Percentiles rank a stretch among this genome's conserved stretches.
phyloP scores from a whole-genome alignment of 2,329 filamentous ascomycete genomes.

The Huntiella decipiens region DNA sequence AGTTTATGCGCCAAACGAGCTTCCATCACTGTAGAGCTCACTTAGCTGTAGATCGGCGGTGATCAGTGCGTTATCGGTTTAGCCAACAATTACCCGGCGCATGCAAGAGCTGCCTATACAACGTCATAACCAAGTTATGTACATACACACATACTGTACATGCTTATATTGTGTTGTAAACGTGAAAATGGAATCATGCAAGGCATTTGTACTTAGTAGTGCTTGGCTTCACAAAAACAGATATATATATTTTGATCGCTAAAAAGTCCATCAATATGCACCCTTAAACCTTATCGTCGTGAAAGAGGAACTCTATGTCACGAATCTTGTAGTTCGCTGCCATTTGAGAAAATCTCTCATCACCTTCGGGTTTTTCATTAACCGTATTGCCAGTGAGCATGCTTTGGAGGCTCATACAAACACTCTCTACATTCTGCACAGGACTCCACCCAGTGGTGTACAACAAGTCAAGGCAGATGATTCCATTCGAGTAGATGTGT shows the following conservation, averaged over 20 bases:
- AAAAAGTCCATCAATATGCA: too few relatives aligned
- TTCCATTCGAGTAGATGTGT: slow-evolving; percentile 95
- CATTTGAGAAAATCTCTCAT: slow-evolving; percentile 69
- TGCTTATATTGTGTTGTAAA: too few relatives aligned
- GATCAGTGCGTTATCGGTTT: too few relatives aligned
- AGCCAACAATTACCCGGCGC: neutral
- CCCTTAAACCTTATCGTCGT: slow-evolving; percentile 57
- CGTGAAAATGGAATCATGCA: too few relatives aligned
- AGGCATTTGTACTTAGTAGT: too few relatives aligned
- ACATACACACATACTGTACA: too few relatives aligned
- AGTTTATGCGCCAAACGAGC: too few relatives aligned
- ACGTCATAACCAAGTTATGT: too few relatives aligned
- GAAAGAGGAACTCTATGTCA: slow-evolving; percentile 86
- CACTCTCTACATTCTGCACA: slow-evolving; percentile 89
- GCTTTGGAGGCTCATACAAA: slow-evolving; percentile 93
- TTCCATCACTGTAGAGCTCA: too few relatives aligned
- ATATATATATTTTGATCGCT: too few relatives aligned
- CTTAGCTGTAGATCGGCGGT: too few relatives aligned
- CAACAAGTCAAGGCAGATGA: slow-evolving; percentile 91
- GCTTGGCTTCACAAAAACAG: too few relatives aligned
- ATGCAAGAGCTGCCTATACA: neutral
- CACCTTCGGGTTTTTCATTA: slow-evolving; percentile 75
- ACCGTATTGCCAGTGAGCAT: slow-evolving; percentile 94
- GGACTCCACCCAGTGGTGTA: slow-evolving; percentile 82
- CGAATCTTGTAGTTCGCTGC: slow-evolving; percentile 40